Conservation (phyloP, 306 rosid species). For the Trifolium subterraneum region DNA sequence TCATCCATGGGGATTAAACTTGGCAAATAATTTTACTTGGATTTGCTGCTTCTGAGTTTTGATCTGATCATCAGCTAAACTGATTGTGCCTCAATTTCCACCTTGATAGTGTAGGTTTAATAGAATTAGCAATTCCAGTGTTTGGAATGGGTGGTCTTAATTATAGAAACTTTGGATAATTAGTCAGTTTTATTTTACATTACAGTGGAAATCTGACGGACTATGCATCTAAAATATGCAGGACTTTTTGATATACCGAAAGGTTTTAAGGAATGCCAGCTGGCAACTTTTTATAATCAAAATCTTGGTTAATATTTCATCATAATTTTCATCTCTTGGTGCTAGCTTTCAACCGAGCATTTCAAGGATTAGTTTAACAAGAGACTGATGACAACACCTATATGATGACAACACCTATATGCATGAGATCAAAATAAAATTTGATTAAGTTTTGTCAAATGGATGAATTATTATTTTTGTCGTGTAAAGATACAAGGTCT, state of each 20-base stretch:
- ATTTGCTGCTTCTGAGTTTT: conserved; percentile 1
- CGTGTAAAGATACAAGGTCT: too few species aligned
- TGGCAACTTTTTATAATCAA: not conserved
- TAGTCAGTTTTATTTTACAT: not conserved
- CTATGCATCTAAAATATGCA: not conserved
- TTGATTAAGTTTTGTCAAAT: too few species aligned
- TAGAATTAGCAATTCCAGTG: conserved; percentile 7
- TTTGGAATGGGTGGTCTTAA: not conserved
- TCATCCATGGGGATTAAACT: conserved; percentile 71
- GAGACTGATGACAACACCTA: too few species aligned
- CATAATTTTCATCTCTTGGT: too few species aligned
- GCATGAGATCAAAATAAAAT: too few species aligned
- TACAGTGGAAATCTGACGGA: not conserved
- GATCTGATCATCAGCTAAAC: not conserved
- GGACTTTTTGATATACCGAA: not conserved
- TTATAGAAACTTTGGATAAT: not conserved
- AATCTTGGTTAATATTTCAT: too few species aligned
- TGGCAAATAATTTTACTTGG: conserved; percentile 23
- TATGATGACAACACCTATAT: too few species aligned
- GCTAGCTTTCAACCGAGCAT: too few species aligned
- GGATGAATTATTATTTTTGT: too few species aligned
- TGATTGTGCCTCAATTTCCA: conserved; percentile 1
- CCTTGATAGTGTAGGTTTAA: not conserved
- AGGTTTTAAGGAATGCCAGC: not conserved
- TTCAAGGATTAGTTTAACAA: too few species aligned